Evolutionary conservation across 345 rosid species (phyloP).

Genomic region (Eucalyptus viminalis): DNA sequence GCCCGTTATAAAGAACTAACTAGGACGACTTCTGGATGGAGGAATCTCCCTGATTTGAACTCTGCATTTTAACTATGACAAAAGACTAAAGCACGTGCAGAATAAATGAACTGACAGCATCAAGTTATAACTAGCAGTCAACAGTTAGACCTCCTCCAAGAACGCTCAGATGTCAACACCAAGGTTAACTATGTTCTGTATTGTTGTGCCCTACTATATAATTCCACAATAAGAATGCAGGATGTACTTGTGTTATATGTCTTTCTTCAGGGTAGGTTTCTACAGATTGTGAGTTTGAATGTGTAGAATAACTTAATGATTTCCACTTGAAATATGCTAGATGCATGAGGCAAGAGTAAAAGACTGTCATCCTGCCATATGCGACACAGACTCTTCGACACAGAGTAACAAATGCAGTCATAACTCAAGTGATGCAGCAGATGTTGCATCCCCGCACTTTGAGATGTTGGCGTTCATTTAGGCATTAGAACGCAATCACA

Average conservation of each 20-base stretch:
- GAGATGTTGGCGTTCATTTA: neutral
- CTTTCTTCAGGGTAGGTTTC: neutral
- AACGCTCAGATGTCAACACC: neutral
- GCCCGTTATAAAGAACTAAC: neutral
- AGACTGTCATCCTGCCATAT: neutral
- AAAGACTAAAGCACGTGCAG: neutral
- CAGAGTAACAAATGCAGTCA: neutral
- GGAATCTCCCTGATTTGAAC: neutral
- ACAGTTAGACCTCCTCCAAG: neutral
- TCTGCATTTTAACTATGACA: neutral
- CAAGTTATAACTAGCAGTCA: neutral
- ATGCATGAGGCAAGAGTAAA: neutral
- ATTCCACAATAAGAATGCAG: neutral
- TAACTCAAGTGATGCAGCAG: neutral
- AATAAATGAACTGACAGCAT: neutral
- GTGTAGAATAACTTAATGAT: neutral
- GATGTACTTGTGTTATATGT: neutral
- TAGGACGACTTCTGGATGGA: neutral
- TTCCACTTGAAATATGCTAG: neutral
- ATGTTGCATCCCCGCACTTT: neutral
- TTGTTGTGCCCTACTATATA: neutral
- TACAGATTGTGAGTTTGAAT: neutral
- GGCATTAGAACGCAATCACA: neutral
- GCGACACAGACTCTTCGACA: neutral
- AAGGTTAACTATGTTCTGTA: neutral